phyloP scores from a whole-genome alignment of 305 asterid genomes.

The Fraxinus nigra region DNA sequence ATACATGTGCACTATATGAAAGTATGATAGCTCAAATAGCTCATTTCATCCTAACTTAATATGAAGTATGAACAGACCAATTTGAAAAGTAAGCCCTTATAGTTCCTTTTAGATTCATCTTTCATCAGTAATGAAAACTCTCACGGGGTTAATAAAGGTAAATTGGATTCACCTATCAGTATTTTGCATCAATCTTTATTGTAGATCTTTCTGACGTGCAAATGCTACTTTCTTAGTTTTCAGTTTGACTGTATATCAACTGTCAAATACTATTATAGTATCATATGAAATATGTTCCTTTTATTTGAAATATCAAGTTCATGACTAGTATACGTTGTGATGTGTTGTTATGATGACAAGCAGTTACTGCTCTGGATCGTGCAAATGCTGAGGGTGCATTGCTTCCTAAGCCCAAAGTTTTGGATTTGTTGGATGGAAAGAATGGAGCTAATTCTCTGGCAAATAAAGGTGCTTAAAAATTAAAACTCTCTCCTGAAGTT shows the following conservation, averaged over 20 bases:
- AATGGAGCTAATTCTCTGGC: slow-evolving; percentile 30
- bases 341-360: slow-evolving; percentile 18
- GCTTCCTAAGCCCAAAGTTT: slow-evolving; percentile 65
- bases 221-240: background rate
- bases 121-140: background rate
- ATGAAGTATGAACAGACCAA: background rate
- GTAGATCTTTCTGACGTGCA: background rate
- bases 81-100: background rate
- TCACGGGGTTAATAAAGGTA: background rate
- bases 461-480: slow-evolving; percentile 45
- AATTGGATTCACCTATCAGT: background rate
- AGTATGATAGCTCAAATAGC: background rate
- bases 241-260: background rate
- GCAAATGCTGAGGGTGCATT: slow-evolving; percentile 68
- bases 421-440: slow-evolving; percentile 38
- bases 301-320: background rate
- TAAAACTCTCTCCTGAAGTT: slow-evolving; percentile 1
- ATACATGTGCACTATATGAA: background rate
- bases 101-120: background rate
- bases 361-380: slow-evolving; percentile 85
- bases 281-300: background rate
- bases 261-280: background rate
- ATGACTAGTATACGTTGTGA: slow-evolving; percentile 4
- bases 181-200: background rate
- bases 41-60: background rate